Evolutionary conservation across 2,329 filamentous ascomycete species (phyloP), one percentile per base, ranked within the genome.

Genomic region (Huntiella savannae): DNA sequence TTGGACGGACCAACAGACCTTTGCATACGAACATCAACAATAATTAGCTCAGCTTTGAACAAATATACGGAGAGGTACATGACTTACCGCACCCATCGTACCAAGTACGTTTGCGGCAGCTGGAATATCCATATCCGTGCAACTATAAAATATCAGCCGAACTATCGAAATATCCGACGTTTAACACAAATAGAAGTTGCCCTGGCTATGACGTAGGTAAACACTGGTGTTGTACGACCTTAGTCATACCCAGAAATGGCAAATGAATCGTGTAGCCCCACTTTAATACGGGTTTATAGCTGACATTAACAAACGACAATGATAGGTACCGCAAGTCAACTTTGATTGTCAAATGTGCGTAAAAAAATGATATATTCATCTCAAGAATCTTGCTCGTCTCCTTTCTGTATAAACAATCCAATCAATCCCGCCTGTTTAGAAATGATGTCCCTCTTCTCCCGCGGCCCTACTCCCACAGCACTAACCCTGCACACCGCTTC

Each of bases 391-490:
- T 42, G 35, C 40, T 43, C 40, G 33, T 43, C 40, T 5, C 4
- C 12, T 39, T 55, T 55, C 48, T 58, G 55, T 46, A 65, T 46
- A 51, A 92, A 92, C 22, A 84, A 63, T 57, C 86, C 81, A 28
- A 92, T 57, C 10, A 87, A 61, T 7, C 69, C 69, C 47, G 69
- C 67, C 63, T 77, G 80, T 57, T 73, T 72, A 48, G 81, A 81
- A 52, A 78, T 75, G 11, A 68, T 60, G 0, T 63, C 61, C 50
- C 68, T 77, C 52, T 63, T 72, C 50, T 52, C 50, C n/a, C 41
- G 39, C 13, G 82, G 79, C 59, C 73, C 68, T 2, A 63, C 63
- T 48, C 60, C 64, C 34, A 54, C 54, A 34, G 45, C 54, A 37
- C 47, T 57, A 2, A 63, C 58, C 5, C 77, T 69, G 49, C 86